phyloP scores from a whole-genome alignment of 2,329 filamentous ascomycete genomes.

The Talaromyces sp. region DNA sequence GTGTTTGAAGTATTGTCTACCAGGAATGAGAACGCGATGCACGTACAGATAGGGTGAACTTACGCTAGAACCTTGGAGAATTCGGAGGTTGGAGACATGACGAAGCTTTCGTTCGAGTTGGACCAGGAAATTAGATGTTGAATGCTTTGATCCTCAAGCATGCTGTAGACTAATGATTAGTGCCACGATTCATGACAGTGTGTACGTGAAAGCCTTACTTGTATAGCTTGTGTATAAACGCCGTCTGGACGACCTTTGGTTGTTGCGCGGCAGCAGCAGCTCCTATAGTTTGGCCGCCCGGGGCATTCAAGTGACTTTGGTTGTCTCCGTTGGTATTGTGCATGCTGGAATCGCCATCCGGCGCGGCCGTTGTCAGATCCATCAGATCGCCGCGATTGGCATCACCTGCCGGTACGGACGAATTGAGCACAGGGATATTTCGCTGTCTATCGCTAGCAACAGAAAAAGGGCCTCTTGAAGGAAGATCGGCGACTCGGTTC shows the following conservation, averaged over 20 bases:
- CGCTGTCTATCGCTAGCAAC: slow-evolving; percentile 44
- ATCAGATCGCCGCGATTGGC: slow-evolving; percentile 51
- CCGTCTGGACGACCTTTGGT: slow-evolving; percentile 96
- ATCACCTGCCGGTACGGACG: slow-evolving; percentile 43
- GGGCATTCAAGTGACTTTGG: slow-evolving; percentile 22
- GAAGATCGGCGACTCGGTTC: slow-evolving; percentile 41
- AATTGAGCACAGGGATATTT: slow-evolving; percentile 52
- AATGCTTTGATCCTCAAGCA: slow-evolving; percentile 92
- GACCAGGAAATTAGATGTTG: slow-evolving; percentile 98
- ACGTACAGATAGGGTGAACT: slow-evolving; percentile 38
- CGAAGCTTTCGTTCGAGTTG: slow-evolving; percentile 87
- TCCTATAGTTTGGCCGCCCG: slow-evolving; percentile 34
- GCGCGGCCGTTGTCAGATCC: slow-evolving; percentile 52
- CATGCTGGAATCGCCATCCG: slow-evolving; percentile 45
- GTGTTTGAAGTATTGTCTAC: slow-evolving; percentile 96
- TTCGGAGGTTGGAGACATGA: slow-evolving; percentile 96
- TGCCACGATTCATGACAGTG: not conserved
- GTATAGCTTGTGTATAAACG: slow-evolving; percentile 98
- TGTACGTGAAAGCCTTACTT: slow-evolving; percentile 61
- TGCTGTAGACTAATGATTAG: slow-evolving; percentile 53
- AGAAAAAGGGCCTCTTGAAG: slow-evolving; percentile 46
- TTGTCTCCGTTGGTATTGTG: slow-evolving; percentile 36
- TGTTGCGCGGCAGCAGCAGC: slow-evolving; percentile 66
- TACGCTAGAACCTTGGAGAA: slow-evolving; percentile 98
- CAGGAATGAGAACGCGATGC: not conserved